Conservation (phyloP, 495 filamentous ascomycete species). For the Hypoxylon rickii region DNA sequence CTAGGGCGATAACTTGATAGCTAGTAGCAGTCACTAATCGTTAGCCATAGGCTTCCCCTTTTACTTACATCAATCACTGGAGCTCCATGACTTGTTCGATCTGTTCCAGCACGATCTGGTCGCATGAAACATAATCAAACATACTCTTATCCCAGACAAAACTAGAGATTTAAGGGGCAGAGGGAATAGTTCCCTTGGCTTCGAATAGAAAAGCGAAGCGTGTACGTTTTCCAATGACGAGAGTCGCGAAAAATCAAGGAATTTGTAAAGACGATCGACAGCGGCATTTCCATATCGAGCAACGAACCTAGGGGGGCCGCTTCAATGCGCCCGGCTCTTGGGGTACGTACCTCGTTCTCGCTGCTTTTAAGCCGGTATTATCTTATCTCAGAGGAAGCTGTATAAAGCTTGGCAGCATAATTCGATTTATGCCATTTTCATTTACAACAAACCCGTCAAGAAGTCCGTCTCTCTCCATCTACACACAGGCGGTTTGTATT, state of each 20-base stretch:
- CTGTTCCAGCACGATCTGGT: no score
- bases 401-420: no score
- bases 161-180: conserved; percentile 22
- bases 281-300: conserved; percentile 9
- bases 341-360: no score
- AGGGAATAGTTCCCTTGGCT: background rate
- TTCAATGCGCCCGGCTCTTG: conserved; percentile 21
- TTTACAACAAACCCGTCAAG: no score
- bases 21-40: background rate
- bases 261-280: conserved; percentile 19
- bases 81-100: no score
- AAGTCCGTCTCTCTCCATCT: no score
- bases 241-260: conserved; percentile 23
- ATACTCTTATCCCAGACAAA: background rate
- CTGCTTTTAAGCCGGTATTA: no score
- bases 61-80: no score
- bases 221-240: conserved; percentile 8
- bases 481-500: no score
- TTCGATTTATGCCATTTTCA: no score
- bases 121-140: conserved; percentile 27
- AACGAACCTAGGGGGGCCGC: conserved; percentile 7
- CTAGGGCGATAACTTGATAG: conserved; percentile 6
- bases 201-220: conserved; percentile 18
- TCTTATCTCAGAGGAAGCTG: no score
- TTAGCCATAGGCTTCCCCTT: no score